phyloP scores from a whole-genome alignment of 2,329 filamentous ascomycete species.

The Cordyceps javanica region DNA sequence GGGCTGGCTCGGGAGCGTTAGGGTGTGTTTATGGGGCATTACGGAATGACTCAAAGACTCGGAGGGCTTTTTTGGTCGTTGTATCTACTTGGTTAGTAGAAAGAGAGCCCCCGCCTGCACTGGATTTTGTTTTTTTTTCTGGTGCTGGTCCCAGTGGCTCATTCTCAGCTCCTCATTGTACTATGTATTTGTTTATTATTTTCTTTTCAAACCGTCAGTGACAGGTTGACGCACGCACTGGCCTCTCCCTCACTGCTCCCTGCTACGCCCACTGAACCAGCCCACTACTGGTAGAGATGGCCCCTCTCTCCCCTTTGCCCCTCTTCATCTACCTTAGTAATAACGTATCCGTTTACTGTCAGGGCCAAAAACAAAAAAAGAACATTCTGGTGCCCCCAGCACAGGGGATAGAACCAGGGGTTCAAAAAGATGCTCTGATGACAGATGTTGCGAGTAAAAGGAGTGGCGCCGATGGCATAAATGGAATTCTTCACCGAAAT shows the following conservation, averaged over 20 bases:
- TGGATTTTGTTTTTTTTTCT: not conserved
- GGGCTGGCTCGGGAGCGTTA: slow-evolving; percentile 12
- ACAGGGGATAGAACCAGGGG: not conserved
- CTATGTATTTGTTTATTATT: not conserved
- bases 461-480: not conserved
- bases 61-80: no score
- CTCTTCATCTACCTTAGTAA: not conserved
- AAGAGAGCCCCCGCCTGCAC: not conserved
- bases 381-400: slow-evolving; percentile 5
- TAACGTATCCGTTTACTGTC: not conserved
- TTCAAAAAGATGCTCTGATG: not conserved
- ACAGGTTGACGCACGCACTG: no score
- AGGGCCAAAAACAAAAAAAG: not conserved
- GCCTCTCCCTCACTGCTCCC: no score
- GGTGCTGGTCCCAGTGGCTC: not conserved
- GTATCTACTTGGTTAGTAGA: no score
- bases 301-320: not conserved
- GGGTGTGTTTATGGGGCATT: slow-evolving; percentile 6
- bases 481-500: not conserved
- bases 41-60: slow-evolving; percentile 12
- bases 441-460: not conserved
- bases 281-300: no score
- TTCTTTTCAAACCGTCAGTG: no score
- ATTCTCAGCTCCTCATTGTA: no score
- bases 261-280: not conserved